Base-by-base conservation (phyloP, 768 basidiomycete species). In the Tricholoma furcatifolium region DNA sequence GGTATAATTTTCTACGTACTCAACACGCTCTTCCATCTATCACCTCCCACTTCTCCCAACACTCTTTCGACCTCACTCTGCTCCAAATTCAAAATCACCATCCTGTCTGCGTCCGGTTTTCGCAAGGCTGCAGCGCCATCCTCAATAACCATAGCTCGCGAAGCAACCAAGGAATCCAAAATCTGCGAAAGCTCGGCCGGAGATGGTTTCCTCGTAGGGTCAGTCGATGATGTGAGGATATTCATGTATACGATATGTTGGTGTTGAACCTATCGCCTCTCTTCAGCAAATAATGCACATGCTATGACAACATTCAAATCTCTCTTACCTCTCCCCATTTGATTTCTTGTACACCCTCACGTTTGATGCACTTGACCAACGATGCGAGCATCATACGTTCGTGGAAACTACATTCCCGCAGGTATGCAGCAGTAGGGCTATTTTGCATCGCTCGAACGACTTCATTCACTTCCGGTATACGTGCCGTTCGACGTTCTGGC, bases 371-470 rank as follows among this genome's bases (percentile, higher is more conserved):
- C 61, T 88, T 87, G 21, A 95, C 71, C 34, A 96, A 66, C 1
- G 93, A 83, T 14, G 87, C 88, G 15, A 98, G 77, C 85, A 97
- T 87, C 43, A 95, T 77, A 36, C 88, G 83, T 65, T 97, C 93
- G 63, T 96, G 92, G 56, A 93, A 78, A 69, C 89, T 89, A 60
- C 92, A 87, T 32, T 89, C 85, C 42, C 81, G 80, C 21, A 98
- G 69, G 63, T 87, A 97, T 12, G 85, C 85, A 4, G 91, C 88
- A 1, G 87, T 92, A 2, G 94, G 94, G 59, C 89, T 94, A 60
- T 91, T 92, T 62, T 95, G 93, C 87, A 96, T 89, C 36, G 81
- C 82, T 59, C 83, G 81, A 48, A 93, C 83, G 8, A 96, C 92
- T 45, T 84, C 80, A 60, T 78, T 82, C 59, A 96, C 84, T 51